Conservation (phyloP, 176 grass and related monocot species). For the Tillandsia leiboldiana region DNA sequence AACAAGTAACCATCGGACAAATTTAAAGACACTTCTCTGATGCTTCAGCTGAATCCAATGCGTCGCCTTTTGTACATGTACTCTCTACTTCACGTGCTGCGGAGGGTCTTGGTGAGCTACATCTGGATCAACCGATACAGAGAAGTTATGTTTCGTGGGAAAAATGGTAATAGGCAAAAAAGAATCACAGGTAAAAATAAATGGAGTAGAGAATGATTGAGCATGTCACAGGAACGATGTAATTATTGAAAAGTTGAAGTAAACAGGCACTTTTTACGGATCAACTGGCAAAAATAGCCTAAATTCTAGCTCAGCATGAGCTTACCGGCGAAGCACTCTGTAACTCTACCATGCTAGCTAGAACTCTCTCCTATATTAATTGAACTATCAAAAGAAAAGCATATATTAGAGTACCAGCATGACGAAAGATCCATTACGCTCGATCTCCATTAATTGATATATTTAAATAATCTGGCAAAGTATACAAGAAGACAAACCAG, state of each 20-base stretch:
- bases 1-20: neutral
- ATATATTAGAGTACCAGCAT: too few relatives aligned
- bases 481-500: slow-evolving; percentile 32
- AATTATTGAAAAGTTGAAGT: too few relatives aligned
- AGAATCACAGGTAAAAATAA: neutral
- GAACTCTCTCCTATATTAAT: too few relatives aligned
- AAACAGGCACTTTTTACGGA: too few relatives aligned
- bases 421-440: too few relatives aligned
- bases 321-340: too few relatives aligned
- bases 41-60: neutral
- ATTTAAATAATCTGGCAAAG: neutral
- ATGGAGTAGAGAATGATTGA: neutral
- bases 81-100: neutral
- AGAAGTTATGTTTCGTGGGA: neutral
- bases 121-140: neutral
- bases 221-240: too few relatives aligned
- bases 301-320: too few relatives aligned
- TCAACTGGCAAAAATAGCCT: too few relatives aligned
- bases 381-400: too few relatives aligned
- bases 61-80: neutral
- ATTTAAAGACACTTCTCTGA: neutral
- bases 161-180: neutral
- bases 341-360: too few relatives aligned
- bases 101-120: neutral
- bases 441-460: too few relatives aligned